Conservation (phyloP, 1,284 basidiomycete genomes). For the Boletus holoroseus region DNA sequence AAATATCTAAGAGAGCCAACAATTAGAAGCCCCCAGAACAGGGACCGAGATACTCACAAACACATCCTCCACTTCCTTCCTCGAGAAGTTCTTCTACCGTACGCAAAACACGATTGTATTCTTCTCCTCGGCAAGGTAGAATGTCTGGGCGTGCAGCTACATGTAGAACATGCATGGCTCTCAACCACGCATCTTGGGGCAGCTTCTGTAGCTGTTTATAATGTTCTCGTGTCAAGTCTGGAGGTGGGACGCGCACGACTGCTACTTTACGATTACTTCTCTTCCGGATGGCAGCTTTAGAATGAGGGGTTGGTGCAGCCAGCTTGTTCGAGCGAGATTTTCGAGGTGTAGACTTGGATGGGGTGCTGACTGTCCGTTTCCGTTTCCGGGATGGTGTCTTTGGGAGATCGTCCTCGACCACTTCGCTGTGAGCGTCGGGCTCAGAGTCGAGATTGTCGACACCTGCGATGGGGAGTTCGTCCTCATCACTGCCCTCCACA, state of each 20-base stretch:
- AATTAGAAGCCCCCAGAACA: not conserved
- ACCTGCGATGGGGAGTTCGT: constrained; percentile 13
- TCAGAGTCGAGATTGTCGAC: constrained; percentile 8
- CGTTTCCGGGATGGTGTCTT: constrained; percentile 41
- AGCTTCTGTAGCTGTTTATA: constrained; percentile 42
- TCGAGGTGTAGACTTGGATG: constrained; percentile 30
- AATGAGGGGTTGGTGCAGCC: constrained; percentile 62
- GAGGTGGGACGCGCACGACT: constrained; percentile 35
- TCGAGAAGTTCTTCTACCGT: constrained; percentile 85
- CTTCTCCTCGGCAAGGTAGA: constrained; percentile 85
- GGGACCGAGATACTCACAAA: constrained; percentile 60
- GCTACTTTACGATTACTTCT: constrained; percentile 34
- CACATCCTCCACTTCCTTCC: constrained; percentile 89
- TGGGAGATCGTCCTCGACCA: constrained; percentile 16
- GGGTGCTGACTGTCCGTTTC: constrained; percentile 28
- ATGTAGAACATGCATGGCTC: constrained; percentile 86
- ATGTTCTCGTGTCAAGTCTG: constrained; percentile 34
- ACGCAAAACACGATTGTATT: constrained; percentile 75
- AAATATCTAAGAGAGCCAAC: constrained; percentile 65
- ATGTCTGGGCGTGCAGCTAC: constrained; percentile 90
- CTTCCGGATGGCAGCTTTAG: constrained; percentile 51
- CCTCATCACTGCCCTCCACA: constrained; percentile 7
- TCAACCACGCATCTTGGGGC: constrained; percentile 72
- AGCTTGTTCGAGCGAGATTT: constrained; percentile 31
- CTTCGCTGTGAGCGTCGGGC: constrained; percentile 5